A percentile compares a stretch with the other conserved stretches of the same genome.
These are phyloP conservation scores for Ganoderma boninense DNA, from an alignment of 1,284 basidiomycete genomes.

Conservation along the genomic window DNA sequence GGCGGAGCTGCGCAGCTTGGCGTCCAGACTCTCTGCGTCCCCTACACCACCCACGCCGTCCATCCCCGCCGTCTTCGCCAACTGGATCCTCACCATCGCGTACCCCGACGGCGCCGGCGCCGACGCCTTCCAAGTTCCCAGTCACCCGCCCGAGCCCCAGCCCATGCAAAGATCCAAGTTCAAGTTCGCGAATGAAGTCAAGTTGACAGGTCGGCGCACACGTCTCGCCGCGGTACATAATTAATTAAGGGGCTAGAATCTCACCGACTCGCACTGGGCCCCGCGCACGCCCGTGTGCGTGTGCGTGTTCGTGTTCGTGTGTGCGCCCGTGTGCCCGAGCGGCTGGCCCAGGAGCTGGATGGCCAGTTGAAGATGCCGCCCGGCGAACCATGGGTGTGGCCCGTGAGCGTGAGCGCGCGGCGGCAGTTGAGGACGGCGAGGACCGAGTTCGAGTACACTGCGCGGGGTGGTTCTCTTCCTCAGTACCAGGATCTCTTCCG, in stretches of 20 bases:
- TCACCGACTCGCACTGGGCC: conserved; percentile 1
- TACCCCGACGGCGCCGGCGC: not conserved
- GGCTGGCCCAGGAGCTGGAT: not conserved
- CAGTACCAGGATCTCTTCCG: not conserved
- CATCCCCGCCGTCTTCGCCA: not conserved
- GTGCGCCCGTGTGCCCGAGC: not conserved
- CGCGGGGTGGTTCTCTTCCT: not conserved
- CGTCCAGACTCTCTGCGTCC: not conserved
- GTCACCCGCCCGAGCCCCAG: not conserved
- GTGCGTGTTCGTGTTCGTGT: not conserved
- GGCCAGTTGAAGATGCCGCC: not conserved
- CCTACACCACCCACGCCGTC: not conserved
- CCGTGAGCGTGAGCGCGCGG: not conserved
- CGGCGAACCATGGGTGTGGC: not conserved
- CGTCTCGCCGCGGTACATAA: too few species aligned
- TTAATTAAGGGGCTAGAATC: not conserved
- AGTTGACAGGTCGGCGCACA: not conserved
- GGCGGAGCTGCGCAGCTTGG: not conserved
- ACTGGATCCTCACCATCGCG: conserved; percentile 2
- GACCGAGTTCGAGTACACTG: conserved; percentile 14
- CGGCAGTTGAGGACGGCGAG: conserved; percentile 11
- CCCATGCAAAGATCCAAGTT: too few species aligned
- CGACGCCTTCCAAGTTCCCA: not conserved
- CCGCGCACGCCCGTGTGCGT: not conserved
- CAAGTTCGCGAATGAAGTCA: too few species aligned